Conservation (phyloP, 2,329 filamentous ascomycete species). For the Trichophyton simii region DNA sequence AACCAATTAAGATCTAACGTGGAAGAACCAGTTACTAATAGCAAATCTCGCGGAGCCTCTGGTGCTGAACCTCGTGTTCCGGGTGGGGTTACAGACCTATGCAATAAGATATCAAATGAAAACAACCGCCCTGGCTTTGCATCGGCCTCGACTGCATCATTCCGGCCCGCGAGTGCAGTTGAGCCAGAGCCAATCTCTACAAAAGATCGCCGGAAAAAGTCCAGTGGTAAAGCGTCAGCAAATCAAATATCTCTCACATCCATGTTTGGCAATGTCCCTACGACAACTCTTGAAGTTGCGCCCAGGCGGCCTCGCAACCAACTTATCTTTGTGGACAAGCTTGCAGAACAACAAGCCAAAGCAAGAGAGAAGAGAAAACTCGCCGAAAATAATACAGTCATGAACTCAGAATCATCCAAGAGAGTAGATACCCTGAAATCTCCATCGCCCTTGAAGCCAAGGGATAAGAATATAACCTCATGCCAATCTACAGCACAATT, state of each 20-base stretch:
- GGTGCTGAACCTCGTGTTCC: not conserved
- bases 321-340: constrained; percentile 31
- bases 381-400: not conserved
- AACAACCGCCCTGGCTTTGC: not conserved
- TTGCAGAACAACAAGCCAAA: constrained; percentile 15
- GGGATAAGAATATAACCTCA: not conserved
- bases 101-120: not conserved
- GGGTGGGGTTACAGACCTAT: not conserved
- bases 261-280: constrained; percentile 17
- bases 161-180: constrained; percentile 9
- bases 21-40: not conserved
- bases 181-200: not conserved
- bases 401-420: not conserved
- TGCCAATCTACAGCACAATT: not conserved
- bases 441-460: not conserved
- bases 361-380: not conserved
- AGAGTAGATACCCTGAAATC: not conserved
- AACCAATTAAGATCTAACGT: too few species aligned
- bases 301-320: constrained; percentile 30
- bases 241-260: constrained; percentile 9
- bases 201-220: not conserved
- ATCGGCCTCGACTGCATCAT: not conserved
- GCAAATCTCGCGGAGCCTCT: not conserved
- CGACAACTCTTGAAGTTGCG: constrained; percentile 23
- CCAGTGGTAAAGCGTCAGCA: not conserved